Conservation (phyloP, 345 rosid genomes). For the Pseudoturritis turrita region DNA sequence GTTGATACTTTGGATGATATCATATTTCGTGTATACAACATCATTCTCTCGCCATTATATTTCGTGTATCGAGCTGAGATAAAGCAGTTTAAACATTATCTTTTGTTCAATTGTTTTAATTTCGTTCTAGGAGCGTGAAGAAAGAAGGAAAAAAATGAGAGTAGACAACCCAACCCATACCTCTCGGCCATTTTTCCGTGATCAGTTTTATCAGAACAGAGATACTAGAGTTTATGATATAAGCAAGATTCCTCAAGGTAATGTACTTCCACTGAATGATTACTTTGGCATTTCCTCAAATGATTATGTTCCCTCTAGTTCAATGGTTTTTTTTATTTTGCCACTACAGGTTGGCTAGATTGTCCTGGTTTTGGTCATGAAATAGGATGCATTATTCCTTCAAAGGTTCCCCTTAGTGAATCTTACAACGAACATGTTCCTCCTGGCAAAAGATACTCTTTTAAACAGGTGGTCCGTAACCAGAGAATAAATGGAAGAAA, state of each 20-base stretch:
- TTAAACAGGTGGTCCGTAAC: conserved; percentile 77
- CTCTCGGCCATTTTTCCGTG: conserved; percentile 43
- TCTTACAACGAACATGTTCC: conserved; percentile 65
- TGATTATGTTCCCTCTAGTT: background rate
- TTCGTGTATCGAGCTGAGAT: too few relatives aligned
- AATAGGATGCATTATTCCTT: conserved; percentile 66
- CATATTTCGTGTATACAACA: too few relatives aligned
- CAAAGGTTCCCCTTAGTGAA: conserved; percentile 94
- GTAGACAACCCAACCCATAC: conserved; percentile 42
- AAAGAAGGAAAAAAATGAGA: conserved; percentile 65
- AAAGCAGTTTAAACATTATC: too few relatives aligned
- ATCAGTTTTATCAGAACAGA: conserved; percentile 40
- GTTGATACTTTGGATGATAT: background rate
- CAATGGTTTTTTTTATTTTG: background rate
- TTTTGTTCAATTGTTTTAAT: background rate
- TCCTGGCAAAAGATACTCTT: conserved; percentile 94
- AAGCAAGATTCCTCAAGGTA: conserved; percentile 82
- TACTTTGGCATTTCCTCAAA: background rate
- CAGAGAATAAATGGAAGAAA: conserved; percentile 68
- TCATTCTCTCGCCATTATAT: too few relatives aligned
- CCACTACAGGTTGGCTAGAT: conserved; percentile 76
- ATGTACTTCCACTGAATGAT: background rate
- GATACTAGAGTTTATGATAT: conserved; percentile 50
- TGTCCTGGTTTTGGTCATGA: conserved; percentile 86
- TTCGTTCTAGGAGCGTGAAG: conserved; percentile 79